Evolutionary conservation across 164 flowering plant genomes (phyloP).

Genomic region (Nelumbo lutea): DNA sequence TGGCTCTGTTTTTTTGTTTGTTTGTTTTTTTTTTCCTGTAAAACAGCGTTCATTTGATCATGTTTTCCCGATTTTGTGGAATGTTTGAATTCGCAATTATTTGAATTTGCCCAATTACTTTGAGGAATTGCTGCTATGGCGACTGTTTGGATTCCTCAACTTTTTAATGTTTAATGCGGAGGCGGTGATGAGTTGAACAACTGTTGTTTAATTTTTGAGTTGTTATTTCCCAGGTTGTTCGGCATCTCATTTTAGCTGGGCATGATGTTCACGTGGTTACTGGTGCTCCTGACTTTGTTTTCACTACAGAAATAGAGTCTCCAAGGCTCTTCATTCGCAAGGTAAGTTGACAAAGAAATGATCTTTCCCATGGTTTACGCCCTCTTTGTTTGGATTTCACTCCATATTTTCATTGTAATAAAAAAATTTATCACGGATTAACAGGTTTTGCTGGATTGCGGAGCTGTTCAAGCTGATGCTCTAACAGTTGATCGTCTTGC

Average conservation of each 20-base stretch:
- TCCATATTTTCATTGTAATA: background rate
- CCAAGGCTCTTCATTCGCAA: conserved; percentile 79
- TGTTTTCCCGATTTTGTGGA: too few species aligned
- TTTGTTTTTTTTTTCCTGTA: too few species aligned
- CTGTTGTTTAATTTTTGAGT: too few species aligned
- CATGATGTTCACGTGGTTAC: conserved; percentile 92
- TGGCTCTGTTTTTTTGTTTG: too few species aligned
- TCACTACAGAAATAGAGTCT: conserved; percentile 76
- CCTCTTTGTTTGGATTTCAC: too few species aligned
- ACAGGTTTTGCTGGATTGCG: conserved; percentile 89
- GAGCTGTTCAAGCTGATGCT: conserved; percentile 99
- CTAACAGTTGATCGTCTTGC: conserved; percentile 97
- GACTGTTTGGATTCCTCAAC: background rate
- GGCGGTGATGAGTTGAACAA: background rate
- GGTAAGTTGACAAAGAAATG: conserved; percentile 32
- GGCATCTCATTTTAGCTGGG: conserved; percentile 79
- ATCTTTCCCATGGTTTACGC: too few species aligned
- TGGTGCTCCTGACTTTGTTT: conserved; percentile 89
- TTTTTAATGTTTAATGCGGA: background rate
- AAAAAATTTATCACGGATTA: background rate
- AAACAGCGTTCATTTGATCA: too few species aligned
- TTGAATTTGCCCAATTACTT: too few species aligned
- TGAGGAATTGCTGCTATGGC: background rate
- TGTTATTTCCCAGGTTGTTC: conserved; percentile 51
- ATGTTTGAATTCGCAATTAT: too few species aligned